phyloP scores from a whole-genome alignment of 2,329 filamentous ascomycete species.

The Pseudogymnoascus sp. region DNA sequence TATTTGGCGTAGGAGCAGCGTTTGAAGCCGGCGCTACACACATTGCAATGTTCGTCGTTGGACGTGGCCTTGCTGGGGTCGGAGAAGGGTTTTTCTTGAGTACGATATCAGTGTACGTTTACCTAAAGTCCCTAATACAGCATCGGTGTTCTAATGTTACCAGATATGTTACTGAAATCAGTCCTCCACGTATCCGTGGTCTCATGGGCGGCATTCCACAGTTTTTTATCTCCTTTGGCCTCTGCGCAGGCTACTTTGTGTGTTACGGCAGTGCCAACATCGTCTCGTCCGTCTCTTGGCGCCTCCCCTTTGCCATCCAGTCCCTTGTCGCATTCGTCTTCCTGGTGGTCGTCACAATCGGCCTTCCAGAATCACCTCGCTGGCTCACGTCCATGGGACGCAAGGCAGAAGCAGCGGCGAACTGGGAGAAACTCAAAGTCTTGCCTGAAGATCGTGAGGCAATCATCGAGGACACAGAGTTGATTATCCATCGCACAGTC shows the following conservation, averaged over 20 bases:
- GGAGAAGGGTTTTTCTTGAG: slow-evolving; percentile 52
- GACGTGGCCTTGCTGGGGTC: slow-evolving; percentile 48
- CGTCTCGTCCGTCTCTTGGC: slow-evolving; percentile 44
- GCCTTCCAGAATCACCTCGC: slow-evolving; percentile 48
- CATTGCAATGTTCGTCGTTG: slow-evolving; percentile 47
- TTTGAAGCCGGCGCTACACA: slow-evolving; percentile 42
- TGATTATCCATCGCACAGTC: not conserved
- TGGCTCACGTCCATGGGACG: slow-evolving; percentile 47
- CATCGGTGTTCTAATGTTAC: not conserved
- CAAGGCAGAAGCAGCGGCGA: slow-evolving; percentile 37
- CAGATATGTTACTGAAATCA: slow-evolving; percentile 53
- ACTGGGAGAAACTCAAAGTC: slow-evolving; percentile 28
- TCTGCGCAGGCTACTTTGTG: slow-evolving; percentile 51
- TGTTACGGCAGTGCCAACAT: slow-evolving; percentile 49
- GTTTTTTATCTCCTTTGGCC: slow-evolving; percentile 41
- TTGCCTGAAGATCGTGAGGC: slow-evolving; percentile 22
- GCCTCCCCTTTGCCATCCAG: slow-evolving; percentile 47
- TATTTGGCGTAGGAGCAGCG: slow-evolving; percentile 46
- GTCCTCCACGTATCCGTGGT: slow-evolving; percentile 43
- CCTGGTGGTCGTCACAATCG: slow-evolving; percentile 27
- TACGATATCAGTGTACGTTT: slow-evolving; percentile 42
- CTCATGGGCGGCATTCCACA: slow-evolving; percentile 46
- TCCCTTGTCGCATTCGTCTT: slow-evolving; percentile 35
- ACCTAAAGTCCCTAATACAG: not conserved
- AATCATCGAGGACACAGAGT: not conserved